Base-by-base conservation (phyloP, 495 filamentous ascomycete species). In the Penicillium robsamsonii region DNA sequence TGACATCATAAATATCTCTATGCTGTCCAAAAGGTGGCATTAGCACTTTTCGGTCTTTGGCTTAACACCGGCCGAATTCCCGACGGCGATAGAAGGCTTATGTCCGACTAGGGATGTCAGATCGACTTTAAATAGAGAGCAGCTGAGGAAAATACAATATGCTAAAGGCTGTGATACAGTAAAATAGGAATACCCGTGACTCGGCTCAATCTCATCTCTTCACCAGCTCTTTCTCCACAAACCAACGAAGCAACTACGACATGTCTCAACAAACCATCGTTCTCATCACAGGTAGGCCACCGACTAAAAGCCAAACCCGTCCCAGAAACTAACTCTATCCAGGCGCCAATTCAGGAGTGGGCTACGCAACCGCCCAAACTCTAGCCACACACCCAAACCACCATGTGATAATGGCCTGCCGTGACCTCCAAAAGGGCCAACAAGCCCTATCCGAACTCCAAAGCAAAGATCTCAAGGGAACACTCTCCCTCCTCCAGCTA, bases 321-420 rank as follows among this genome's bases (percentile, higher is more conserved):
- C 41, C 35, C 4, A 8, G 1, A 31, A 33, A 1, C 51, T 64
- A 13, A 61, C 37, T 25, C 12, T 8, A n/a, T 29, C 12, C 12
- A 68, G 69, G 69, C 13, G 67, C 65, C 40, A 72, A 72, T 51
- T 66, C 69, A 29, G 69, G 69, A 7, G 51, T 72, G 40, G 69
- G 69, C 35, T 69, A 64, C 31, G 65, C 62, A 30, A 66, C 61
- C 15, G 53, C 65, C 6, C 61, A 67, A 57, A 45, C 59, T 42
- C 60, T 72, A 20, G 35, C 50, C 37, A 55, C 50, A 0, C 45
- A 64, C 17, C 55, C 57, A 29, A 35, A 50, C 22, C 60, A 67
- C 53, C 68, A 72, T 48, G 54, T 72, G 11, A 63, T 72, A 25
- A 55, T 72, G 49, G 69, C 59, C 37, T 66, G 63, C 15, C 69